phyloP scores from a whole-genome alignment of 192 early-diverging fungal genomes.

The Entophlyctis helioformis region DNA sequence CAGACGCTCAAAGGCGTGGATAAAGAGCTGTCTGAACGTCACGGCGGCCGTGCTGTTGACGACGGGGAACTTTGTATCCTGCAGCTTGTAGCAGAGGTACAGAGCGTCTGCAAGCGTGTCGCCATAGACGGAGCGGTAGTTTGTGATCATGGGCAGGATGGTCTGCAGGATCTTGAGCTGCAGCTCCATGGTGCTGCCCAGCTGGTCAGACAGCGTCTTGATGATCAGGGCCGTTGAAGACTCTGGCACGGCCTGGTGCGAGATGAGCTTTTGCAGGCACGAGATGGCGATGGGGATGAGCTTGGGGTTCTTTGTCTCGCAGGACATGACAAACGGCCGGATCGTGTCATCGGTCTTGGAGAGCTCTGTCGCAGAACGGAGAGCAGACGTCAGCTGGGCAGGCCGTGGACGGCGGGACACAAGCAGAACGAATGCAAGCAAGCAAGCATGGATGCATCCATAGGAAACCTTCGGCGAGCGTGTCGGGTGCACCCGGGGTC shows the following conservation, averaged over 20 bases:
- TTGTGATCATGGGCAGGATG: constrained; percentile 73
- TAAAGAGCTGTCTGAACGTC: constrained; percentile 71
- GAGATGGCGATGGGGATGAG: constrained; percentile 71
- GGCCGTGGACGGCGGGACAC: no score
- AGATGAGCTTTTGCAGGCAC: constrained; percentile 68
- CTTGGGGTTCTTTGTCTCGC: constrained; percentile 72
- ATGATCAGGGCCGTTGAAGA: constrained; percentile 53
- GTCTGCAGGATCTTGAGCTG: constrained; percentile 92
- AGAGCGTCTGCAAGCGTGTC: constrained; percentile 75
- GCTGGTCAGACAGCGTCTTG: constrained; percentile 56
- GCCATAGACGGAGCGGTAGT: constrained; percentile 68
- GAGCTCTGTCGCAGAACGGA: no score
- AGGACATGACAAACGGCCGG: constrained; percentile 74
- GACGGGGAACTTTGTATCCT: constrained; percentile 68
- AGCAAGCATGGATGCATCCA: no score
- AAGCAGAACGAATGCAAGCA: no score
- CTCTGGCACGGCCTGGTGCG: constrained; percentile 63
- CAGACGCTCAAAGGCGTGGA: constrained; percentile 77
- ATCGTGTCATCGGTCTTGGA: constrained; percentile 69
- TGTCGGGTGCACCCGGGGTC: constrained; percentile 24
- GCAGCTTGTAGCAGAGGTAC: constrained; percentile 67
- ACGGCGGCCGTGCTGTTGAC: constrained; percentile 82
- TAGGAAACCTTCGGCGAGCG: constrained; percentile 4
- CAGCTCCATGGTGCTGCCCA: constrained; percentile 61
- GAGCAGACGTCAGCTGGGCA: no score